Evolutionary conservation across 2,329 filamentous ascomycete genomes (phyloP).

Genomic region (Drechmeria coniospora): DNA sequence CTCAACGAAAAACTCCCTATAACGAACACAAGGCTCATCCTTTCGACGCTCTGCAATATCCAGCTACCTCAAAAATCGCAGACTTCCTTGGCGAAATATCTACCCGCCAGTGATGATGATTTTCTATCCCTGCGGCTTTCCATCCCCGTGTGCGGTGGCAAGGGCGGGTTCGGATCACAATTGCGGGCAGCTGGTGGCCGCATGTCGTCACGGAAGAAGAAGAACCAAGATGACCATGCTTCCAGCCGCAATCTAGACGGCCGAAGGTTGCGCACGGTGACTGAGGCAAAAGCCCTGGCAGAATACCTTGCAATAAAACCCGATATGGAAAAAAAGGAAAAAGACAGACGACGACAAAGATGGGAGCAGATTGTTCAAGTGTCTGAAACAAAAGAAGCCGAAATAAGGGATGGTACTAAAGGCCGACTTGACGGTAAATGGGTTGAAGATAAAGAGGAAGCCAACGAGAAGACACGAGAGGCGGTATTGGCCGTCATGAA

Average conservation of each 20-base stretch:
- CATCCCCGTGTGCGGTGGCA: slow-evolving; percentile 72
- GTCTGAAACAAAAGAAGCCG: slow-evolving; percentile 69
- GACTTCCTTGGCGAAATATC: slow-evolving; percentile 43
- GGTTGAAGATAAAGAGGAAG: slow-evolving; percentile 90
- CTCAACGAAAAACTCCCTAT: slow-evolving; percentile 47
- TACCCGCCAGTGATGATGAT: slow-evolving; percentile 41
- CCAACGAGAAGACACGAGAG: slow-evolving; percentile 65
- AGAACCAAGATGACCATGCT: slow-evolving; percentile 68
- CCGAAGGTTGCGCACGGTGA: slow-evolving; percentile 75
- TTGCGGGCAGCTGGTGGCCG: slow-evolving; percentile 90
- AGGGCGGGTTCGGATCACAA: slow-evolving; percentile 95
- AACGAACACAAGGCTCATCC: slow-evolving; percentile 45
- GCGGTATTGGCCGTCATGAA: slow-evolving; percentile 59
- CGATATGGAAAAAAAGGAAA: slow-evolving; percentile 91
- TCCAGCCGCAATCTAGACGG: slow-evolving; percentile 91
- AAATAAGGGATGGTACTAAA: slow-evolving; percentile 59
- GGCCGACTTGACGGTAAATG: slow-evolving; percentile 74
- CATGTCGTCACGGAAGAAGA: slow-evolving; percentile 92
- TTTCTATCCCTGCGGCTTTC: slow-evolving; percentile 74
- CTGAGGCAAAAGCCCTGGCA: slow-evolving; percentile 86
- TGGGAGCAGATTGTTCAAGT: slow-evolving; percentile 83
- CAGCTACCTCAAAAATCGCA: slow-evolving; percentile 42
- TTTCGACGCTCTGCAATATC: slow-evolving; percentile 71
- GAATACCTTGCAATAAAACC: slow-evolving; percentile 93
- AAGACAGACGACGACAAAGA: slow-evolving; percentile 66